Evolutionary conservation across 139 green algal species (phyloP), one percentile per base, ranked within the genome.

Genomic region (Pleodorina starrii): DNA sequence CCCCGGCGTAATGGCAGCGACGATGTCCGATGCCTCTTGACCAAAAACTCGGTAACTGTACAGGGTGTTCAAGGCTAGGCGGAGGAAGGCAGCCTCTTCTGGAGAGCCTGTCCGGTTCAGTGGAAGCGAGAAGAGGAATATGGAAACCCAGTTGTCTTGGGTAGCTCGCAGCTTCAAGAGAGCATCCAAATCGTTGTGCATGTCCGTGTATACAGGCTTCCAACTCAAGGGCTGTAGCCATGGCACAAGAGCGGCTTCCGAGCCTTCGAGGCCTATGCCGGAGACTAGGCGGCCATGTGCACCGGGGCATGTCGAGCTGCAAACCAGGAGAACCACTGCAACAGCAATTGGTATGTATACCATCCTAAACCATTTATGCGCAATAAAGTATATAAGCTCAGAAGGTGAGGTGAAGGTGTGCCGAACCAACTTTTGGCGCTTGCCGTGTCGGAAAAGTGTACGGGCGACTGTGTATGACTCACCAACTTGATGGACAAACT

Each of bases 181-280:
- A 0, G 5, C 50, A 23, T 84, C 32, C 17, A 84, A 23, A 32
- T 84, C 77, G 25, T 82, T 82, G 32, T 36, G 51, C 16, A 29
- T 16, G 0, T 48, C 77, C 35, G 35, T 14, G 25, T 72, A 84
- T 35, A 48, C 21, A 2, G 77, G 77, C 32, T 50, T 32, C 77
- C 77, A 84, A 21, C n/a, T 50, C 1, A 36, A 0, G 19, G 77
- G 77, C 50, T 84, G 77, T 36, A 84, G 25, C 77, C 77, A 84
- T 5, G 77, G 77, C 23, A 84, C 35, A 36, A 84, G 40, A 11
- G n/a, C 3, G 9, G 40, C 2, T 29, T 14, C 71, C 19, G 4
- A 50, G 7, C 12, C 71, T 23, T 51, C 17, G 19, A 51, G 71
- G 40, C 36, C 35, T 7, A 78, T 66, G 7, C 5, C 54, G 21